Conservation (phyloP, 345 rosid species). For the Hibiscus tridactylites region DNA sequence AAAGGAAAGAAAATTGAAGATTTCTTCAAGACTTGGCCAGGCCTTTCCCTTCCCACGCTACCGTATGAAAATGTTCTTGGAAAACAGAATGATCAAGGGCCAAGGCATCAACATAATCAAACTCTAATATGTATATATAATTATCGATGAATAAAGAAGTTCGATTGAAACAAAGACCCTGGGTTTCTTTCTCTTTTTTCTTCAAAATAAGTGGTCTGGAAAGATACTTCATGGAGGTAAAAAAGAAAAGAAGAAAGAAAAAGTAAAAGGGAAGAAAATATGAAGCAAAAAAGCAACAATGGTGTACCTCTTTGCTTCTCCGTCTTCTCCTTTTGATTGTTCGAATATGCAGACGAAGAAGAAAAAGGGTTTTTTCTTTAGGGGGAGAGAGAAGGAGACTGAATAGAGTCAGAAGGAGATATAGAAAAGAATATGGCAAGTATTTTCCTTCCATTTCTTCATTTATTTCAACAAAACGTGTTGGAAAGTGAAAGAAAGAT, state of each 20-base stretch:
- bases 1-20: background rate
- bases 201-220: too few relatives aligned
- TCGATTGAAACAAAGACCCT: background rate
- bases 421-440: background rate
- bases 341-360: background rate
- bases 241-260: background rate
- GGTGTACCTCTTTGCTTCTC: slow-evolving; percentile 6
- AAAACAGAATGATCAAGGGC: background rate
- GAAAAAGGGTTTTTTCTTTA: background rate
- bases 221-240: background rate
- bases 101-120: background rate
- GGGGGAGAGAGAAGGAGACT: background rate
- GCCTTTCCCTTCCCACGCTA: too few relatives aligned
- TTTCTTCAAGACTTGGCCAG: background rate
- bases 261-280: background rate
- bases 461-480: background rate
- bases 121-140: background rate
- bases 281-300: background rate
- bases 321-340: background rate
- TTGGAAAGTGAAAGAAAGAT: background rate
- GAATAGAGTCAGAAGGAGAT: background rate
- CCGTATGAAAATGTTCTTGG: background rate
- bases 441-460: background rate
- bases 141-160: background rate
- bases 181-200: background rate